Percentiles rank a stretch among this genome's conserved stretches.
These are phyloP conservation scores for Apiospora marii DNA, from an alignment of 2,329 filamentous ascomycete species.

Conservation along the genomic window DNA sequence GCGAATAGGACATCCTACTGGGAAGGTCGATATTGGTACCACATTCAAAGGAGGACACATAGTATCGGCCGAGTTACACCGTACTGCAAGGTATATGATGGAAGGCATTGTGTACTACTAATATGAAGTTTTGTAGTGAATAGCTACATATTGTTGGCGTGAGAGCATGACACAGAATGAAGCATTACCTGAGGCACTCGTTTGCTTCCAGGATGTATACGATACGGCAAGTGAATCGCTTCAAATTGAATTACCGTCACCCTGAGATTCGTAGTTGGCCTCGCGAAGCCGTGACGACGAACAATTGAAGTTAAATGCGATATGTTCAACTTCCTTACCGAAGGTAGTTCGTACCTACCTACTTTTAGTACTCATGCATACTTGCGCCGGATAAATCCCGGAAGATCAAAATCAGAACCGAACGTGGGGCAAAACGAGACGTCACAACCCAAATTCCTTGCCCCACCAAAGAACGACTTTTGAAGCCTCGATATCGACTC, in stretches of 20 bases:
- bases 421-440: conserved; percentile 20
- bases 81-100: conserved; percentile 59
- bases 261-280: too few species aligned
- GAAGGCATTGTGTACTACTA: conserved; percentile 56
- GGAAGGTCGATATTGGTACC: conserved; percentile 55
- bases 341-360: background rate
- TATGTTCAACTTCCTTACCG: too few species aligned
- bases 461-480: conserved; percentile 23
- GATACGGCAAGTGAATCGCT: background rate
- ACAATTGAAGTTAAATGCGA: too few species aligned
- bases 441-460: conserved; percentile 18
- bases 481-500: conserved; percentile 19
- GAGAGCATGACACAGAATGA: background rate
- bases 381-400: conserved; percentile 15
- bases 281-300: too few species aligned
- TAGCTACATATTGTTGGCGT: background rate
- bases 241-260: background rate
- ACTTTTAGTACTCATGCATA: too few species aligned
- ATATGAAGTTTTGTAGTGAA: background rate
- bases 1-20: conserved; percentile 56
- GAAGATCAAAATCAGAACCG: background rate
- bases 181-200: background rate
- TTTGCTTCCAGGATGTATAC: background rate
- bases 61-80: conserved; percentile 52
- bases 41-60: conserved; percentile 49